These are phyloP conservation scores for Phoenix dactylifera DNA, from an alignment of 176 grass and related monocot species.

Conservation along the genomic window DNA sequence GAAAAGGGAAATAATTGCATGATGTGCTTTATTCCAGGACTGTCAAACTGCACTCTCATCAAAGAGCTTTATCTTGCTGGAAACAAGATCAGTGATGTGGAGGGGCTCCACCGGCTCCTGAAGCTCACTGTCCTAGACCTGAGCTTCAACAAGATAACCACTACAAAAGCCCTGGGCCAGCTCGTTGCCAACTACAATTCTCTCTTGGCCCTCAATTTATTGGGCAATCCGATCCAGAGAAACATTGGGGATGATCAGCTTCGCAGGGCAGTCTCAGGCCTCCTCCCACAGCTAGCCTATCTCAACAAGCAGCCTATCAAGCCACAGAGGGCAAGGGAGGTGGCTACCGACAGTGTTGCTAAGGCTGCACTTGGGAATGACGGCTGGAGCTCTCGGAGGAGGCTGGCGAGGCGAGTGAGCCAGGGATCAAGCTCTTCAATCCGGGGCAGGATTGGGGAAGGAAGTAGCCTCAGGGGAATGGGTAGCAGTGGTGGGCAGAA, in stretches of 20 bases:
- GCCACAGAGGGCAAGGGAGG: slow-evolving; percentile 54
- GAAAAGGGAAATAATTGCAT: no score
- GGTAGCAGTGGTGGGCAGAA: neutral
- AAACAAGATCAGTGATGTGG: slow-evolving; percentile 88
- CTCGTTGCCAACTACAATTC: slow-evolving; percentile 88
- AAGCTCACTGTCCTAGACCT: slow-evolving; percentile 74
- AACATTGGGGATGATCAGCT: slow-evolving; percentile 77
- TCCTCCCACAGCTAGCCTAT: slow-evolving; percentile 65
- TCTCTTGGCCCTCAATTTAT: slow-evolving; percentile 62
- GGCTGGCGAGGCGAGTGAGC: slow-evolving; percentile 14
- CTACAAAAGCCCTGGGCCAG: slow-evolving; percentile 68
- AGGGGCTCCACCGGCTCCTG: slow-evolving; percentile 78
- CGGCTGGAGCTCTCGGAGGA: slow-evolving; percentile 35
- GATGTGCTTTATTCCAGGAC: slow-evolving; percentile 25
- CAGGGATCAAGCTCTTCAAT: slow-evolving; percentile 22
- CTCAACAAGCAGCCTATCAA: slow-evolving; percentile 69
- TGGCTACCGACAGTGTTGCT: slow-evolving; percentile 52
- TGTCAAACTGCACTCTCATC: slow-evolving; percentile 65
- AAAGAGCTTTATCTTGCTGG: slow-evolving; percentile 87
- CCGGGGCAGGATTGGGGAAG: slow-evolving; percentile 1
- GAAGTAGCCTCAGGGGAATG: slow-evolving; percentile 8
- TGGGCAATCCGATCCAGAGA: slow-evolving; percentile 67
- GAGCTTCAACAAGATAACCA: slow-evolving; percentile 80
- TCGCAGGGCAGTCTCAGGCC: slow-evolving; percentile 44
- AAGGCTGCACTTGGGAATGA: slow-evolving; percentile 69